Evolutionary conservation across 164 flowering plant species (phyloP).

Genomic region (Echeveria elegans): DNA sequence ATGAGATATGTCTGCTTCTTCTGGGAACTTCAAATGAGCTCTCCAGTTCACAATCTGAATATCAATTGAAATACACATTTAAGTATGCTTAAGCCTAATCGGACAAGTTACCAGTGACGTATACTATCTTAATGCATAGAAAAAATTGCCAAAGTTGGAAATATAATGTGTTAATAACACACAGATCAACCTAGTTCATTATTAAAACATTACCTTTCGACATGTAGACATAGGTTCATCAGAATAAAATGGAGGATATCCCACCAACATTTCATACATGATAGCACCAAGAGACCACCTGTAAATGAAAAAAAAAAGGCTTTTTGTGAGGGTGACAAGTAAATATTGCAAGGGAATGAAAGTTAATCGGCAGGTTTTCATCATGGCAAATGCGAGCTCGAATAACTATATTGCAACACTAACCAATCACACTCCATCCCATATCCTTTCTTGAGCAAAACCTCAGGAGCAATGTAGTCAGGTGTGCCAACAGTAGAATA

Average conservation of each 20-base stretch:
- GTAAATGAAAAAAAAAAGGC: conserved; percentile 11
- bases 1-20: conserved; percentile 77
- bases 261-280: conserved; percentile 97
- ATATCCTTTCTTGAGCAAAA: conserved; percentile 91
- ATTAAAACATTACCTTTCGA: conserved; percentile 52
- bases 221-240: conserved; percentile 98
- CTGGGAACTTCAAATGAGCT: conserved; percentile 86
- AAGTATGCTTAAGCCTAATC: too few species aligned
- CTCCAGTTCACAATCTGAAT: conserved; percentile 94
- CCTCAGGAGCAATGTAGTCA: conserved; percentile 97
- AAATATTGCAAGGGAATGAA: not conserved
- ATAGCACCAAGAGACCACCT: conserved; percentile 99
- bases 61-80: not conserved
- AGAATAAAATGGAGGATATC: conserved; percentile 95
- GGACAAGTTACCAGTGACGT: not conserved
- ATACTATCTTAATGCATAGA: too few species aligned
- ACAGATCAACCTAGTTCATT: not conserved
- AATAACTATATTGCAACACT: conserved; percentile 12
- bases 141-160: not conserved
- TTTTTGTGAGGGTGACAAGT: not conserved
- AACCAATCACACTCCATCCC: conserved; percentile 99
- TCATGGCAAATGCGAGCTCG: not conserved
- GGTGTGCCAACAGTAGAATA: conserved; percentile 99
- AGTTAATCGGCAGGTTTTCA: not conserved
- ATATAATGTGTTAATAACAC: not conserved